Conservation (phyloP, 805 yeast species). For the Hanseniaspora nectarophila region DNA sequence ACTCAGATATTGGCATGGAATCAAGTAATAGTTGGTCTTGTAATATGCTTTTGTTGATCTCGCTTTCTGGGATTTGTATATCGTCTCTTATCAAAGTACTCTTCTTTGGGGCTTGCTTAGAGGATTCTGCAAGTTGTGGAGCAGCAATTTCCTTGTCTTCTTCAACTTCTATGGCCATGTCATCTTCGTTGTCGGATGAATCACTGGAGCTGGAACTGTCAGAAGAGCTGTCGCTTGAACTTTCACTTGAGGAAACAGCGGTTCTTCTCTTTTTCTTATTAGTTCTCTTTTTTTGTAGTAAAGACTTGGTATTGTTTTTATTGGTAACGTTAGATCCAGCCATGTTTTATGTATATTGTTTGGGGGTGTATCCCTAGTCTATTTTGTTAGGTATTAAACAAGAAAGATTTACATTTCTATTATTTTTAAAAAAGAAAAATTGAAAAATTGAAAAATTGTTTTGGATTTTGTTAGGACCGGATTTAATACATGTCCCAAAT, state of each 20-base stretch:
- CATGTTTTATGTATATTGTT: neutral
- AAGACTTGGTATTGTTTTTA: constrained; percentile 20
- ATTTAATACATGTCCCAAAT: neutral
- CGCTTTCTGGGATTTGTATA: constrained; percentile 29
- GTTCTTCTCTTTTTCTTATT: constrained; percentile 76
- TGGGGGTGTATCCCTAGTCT: too few species aligned
- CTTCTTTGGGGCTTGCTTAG: neutral
- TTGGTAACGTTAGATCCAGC: constrained; percentile 5
- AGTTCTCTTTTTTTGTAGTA: constrained; percentile 28
- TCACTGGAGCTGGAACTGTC: constrained; percentile 35
- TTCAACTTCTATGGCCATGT: neutral
- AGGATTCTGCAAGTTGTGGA: neutral
- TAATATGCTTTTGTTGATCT: constrained; percentile 16
- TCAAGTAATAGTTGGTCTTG: constrained; percentile 8
- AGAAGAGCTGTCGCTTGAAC: constrained; percentile 1
- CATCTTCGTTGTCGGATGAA: constrained; percentile 10
- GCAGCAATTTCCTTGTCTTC: constrained; percentile 12
- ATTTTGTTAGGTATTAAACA: too few species aligned
- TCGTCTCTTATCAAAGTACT: constrained; percentile 18
- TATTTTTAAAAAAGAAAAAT: neutral
- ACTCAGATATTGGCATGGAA: constrained; percentile 2
- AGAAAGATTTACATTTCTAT: too few species aligned
- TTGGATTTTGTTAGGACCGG: neutral
- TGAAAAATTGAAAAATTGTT: too few species aligned
- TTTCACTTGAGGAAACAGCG: constrained; percentile 43